A percentile compares a stretch with the other conserved stretches of the same genome.
Conservation (phyloP, 2,329 filamentous ascomycete species). For the Monilinia fructicola region DNA sequence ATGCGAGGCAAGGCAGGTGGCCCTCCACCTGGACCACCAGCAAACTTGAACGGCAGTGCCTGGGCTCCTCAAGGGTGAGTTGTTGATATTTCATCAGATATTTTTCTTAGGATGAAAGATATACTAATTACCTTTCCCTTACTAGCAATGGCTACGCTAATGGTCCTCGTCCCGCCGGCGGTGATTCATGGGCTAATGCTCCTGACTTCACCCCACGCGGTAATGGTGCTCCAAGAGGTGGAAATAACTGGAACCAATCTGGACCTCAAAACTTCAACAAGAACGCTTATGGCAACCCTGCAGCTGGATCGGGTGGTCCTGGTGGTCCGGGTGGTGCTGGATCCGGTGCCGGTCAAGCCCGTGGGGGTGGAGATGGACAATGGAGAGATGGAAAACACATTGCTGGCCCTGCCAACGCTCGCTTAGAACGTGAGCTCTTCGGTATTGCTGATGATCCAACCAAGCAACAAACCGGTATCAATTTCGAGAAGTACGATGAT, state of each 20-base stretch:
- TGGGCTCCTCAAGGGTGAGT: slow-evolving; percentile 58
- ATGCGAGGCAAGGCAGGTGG: slow-evolving; percentile 61
- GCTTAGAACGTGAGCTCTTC: slow-evolving; percentile 93
- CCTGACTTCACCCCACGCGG: slow-evolving; percentile 42
- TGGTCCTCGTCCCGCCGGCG: slow-evolving; percentile 33
- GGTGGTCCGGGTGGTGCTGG: slow-evolving; percentile 33
- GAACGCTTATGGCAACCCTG: slow-evolving; percentile 54
- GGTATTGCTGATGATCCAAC: slow-evolving; percentile 85
- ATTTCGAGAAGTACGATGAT: slow-evolving; percentile 99
- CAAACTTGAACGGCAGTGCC: slow-evolving; percentile 59
- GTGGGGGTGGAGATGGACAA: slow-evolving; percentile 90
- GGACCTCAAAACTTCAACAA: slow-evolving; percentile 47
- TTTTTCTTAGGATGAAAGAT: not conserved
- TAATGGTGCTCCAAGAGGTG: slow-evolving; percentile 38
- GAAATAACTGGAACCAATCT: slow-evolving; percentile 43
- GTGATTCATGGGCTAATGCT: slow-evolving; percentile 41
- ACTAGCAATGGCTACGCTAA: slow-evolving; percentile 51
- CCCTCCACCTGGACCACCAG: slow-evolving; percentile 30
- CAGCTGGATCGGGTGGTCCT: slow-evolving; percentile 39
- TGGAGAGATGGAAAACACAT: slow-evolving; percentile 98
- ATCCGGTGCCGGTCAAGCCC: slow-evolving; percentile 44
- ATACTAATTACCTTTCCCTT: slow-evolving; percentile 30
- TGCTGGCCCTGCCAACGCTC: slow-evolving; percentile 81
- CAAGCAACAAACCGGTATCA: slow-evolving; percentile 98
- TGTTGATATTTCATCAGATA: not conserved